A percentile compares a stretch with the other conserved stretches of the same genome.
phyloP scores from a whole-genome alignment of 352 stramenopile genomes.

The Pythium utonaiense region DNA sequence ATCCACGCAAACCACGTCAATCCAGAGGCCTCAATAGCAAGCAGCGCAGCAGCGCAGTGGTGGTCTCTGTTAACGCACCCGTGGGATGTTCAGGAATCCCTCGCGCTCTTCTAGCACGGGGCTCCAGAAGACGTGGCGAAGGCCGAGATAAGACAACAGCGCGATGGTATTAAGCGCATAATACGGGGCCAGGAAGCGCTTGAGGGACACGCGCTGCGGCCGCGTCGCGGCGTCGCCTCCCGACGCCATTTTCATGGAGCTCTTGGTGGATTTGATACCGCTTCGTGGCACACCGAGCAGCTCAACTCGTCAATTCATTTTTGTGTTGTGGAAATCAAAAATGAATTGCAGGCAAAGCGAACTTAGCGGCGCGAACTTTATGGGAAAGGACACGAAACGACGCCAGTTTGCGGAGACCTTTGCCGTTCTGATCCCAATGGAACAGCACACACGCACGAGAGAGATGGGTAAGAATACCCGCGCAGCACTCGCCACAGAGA shows the following conservation, averaged over 20 bases:
- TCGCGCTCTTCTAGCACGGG: slow-evolving; percentile 44
- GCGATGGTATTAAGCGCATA: slow-evolving; percentile 58
- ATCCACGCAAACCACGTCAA: not conserved
- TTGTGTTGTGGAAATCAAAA: not conserved
- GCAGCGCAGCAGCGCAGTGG: too few species aligned
- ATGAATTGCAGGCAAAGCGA: not conserved
- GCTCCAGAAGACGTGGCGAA: slow-evolving; percentile 40
- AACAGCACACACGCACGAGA: not conserved
- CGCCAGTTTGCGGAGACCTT: not conserved
- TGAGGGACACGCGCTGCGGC: slow-evolving; percentile 10
- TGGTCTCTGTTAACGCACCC: slow-evolving; percentile 34
- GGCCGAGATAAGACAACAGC: slow-evolving; percentile 51
- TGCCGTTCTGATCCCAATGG: not conserved
- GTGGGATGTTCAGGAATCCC: slow-evolving; percentile 57
- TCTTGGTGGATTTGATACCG: not conserved
- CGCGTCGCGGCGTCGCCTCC: not conserved
- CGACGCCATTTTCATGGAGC: not conserved
- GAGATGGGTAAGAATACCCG: too few species aligned
- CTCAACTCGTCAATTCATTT: slow-evolving; percentile 2
- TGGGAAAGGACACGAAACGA: not conserved
- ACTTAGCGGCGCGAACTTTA: not conserved
- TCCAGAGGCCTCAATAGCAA: not conserved
- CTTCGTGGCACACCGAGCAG: not conserved
- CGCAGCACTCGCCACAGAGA: not conserved
- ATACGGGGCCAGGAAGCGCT: slow-evolving; percentile 65